Evolutionary conservation across 805 yeast genomes (phyloP).

Genomic region (Jamesozyma spencerorum): DNA sequence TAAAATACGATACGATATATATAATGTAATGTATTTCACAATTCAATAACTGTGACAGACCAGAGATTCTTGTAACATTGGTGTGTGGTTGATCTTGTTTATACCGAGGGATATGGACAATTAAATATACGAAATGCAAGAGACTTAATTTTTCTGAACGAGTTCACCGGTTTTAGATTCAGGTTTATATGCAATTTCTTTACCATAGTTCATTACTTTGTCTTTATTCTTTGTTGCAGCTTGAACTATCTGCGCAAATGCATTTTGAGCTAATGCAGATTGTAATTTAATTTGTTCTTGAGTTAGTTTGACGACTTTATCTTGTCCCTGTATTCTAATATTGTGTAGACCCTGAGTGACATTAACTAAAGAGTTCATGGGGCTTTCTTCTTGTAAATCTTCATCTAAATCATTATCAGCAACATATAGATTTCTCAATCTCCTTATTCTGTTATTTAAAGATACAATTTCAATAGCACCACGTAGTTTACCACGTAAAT

Average conservation of each 20-base stretch:
- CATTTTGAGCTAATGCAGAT: conserved; percentile 38
- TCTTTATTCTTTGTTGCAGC: conserved; percentile 59
- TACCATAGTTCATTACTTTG: conserved; percentile 19
- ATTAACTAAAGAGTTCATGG: conserved; percentile 12
- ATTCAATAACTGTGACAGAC: neutral
- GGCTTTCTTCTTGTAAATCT: conserved; percentile 23
- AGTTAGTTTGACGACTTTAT: conserved; percentile 6
- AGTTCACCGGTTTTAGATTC: neutral
- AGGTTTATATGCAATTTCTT: neutral
- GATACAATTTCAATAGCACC: conserved; percentile 80
- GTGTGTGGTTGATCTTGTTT: too few relatives aligned
- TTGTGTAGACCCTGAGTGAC: conserved; percentile 15
- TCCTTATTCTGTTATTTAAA: conserved; percentile 68
- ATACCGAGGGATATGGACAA: too few relatives aligned
- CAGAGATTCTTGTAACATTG: neutral
- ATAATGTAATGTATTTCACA: too few relatives aligned
- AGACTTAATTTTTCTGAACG: neutral
- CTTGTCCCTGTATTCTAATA: conserved; percentile 7
- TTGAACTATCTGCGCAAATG: conserved; percentile 61
- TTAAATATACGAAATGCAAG: neutral
- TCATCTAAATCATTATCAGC: conserved; percentile 34
- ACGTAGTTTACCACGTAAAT: conserved; percentile 74
- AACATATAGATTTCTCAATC: conserved; percentile 50
- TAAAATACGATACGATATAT: too few relatives aligned
- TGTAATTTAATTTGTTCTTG: conserved; percentile 21